Conservation (phyloP, 73 alveolate species). For the Paramecium primaurelia region DNA sequence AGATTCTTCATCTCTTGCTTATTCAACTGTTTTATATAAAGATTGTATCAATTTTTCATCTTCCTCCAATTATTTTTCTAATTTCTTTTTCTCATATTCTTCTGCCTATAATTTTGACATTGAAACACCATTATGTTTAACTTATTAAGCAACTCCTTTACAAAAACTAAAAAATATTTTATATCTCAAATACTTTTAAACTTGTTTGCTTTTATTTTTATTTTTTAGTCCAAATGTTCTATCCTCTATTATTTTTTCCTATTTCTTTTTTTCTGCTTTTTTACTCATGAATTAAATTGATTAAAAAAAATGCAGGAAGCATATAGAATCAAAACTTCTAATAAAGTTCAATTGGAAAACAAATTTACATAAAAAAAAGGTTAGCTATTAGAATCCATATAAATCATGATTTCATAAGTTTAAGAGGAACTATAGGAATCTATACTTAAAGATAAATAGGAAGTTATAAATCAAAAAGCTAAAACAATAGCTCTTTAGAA, state of each 20-base stretch:
- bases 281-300: conserved; percentile 57
- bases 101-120: conserved; percentile 51
- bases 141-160: conserved; percentile 46
- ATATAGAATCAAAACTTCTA: background rate
- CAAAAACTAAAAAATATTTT: conserved; percentile 65
- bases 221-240: conserved; percentile 97
- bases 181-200: conserved; percentile 76
- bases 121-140: background rate
- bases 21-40: conserved; percentile 78
- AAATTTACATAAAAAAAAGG: background rate
- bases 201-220: conserved; percentile 92
- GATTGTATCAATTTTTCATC: conserved; percentile 84
- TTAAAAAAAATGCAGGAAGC: background rate
- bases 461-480: background rate
- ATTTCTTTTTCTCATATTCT: conserved; percentile 79
- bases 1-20: conserved; percentile 66
- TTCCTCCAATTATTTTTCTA: conserved; percentile 78
- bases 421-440: background rate
- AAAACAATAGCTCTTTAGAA: background rate
- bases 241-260: conserved; percentile 94
- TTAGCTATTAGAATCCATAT: background rate
- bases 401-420: background rate
- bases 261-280: conserved; percentile 87
- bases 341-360: background rate
- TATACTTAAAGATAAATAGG: background rate